phyloP scores from a whole-genome alignment of 176 grass and related monocot species.

The Oryza glaberrima region DNA sequence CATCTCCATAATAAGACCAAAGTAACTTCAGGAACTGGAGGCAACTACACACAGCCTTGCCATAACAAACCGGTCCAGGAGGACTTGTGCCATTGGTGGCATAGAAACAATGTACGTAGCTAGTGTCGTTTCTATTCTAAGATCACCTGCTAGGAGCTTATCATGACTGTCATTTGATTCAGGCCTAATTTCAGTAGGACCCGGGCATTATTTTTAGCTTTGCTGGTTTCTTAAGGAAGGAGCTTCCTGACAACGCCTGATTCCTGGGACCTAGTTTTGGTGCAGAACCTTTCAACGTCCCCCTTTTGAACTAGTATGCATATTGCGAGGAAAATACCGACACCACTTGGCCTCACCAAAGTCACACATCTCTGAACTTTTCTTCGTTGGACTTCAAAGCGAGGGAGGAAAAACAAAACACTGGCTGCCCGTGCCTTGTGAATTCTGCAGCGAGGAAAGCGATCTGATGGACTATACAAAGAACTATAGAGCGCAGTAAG shows the following conservation, averaged over 20 bases:
- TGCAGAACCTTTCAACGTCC: conserved; percentile 44
- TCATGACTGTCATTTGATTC: conserved; percentile 12
- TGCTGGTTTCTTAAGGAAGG: conserved; percentile 55
- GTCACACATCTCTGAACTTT: conserved; percentile 22
- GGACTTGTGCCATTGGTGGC: background rate
- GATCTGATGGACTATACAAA: conserved; percentile 20
- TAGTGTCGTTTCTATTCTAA: background rate
- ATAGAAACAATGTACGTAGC: background rate
- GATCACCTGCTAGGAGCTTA: background rate
- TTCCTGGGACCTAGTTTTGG: conserved; percentile 42
- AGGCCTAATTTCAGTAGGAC: conserved; percentile 34
- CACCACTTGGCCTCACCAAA: conserved; percentile 40
- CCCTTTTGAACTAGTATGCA: conserved; percentile 24
- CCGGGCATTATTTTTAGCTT: conserved; percentile 33
- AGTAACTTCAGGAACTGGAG: conserved; percentile 18
- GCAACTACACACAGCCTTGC: background rate
- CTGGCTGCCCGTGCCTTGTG: conserved; percentile 15
- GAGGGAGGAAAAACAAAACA: background rate
- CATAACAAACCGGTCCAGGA: conserved; percentile 5
- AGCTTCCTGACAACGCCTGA: conserved; percentile 34
- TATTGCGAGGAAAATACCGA: background rate
- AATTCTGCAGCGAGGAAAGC: conserved; percentile 36
- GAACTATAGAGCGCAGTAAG: background rate
- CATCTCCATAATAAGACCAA: background rate
- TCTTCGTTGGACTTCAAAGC: conserved; percentile 11